Evolutionary conservation across 768 basidiomycete genomes (phyloP).

Genomic region (Cystofilobasidium macerans): DNA sequence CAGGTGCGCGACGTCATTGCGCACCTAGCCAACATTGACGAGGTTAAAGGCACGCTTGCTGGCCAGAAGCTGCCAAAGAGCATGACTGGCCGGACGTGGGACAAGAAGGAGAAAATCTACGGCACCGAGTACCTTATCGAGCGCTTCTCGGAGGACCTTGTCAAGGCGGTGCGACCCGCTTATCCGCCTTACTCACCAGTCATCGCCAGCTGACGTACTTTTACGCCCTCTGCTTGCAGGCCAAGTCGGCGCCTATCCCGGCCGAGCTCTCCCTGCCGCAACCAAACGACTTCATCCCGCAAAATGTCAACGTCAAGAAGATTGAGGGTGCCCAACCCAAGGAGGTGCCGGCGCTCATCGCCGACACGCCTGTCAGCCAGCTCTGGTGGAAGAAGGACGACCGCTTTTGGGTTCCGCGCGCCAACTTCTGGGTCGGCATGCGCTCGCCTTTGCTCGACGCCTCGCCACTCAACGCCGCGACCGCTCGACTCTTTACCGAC

Average conservation of each 20-base stretch:
- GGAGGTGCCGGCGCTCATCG: conserved; percentile 62
- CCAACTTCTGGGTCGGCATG: conserved; percentile 56
- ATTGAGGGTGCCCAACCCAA: conserved; percentile 58
- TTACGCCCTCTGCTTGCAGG: conserved; percentile 42
- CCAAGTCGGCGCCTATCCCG: conserved; percentile 47
- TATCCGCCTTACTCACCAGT: too few species aligned
- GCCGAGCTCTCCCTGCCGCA: conserved; percentile 62
- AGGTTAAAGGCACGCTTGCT: conserved; percentile 67
- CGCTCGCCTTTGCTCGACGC: conserved; percentile 42
- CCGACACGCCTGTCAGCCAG: conserved; percentile 57
- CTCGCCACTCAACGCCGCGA: conserved; percentile 57
- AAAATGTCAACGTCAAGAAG: conserved; percentile 72
- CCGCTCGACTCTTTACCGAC: conserved; percentile 70
- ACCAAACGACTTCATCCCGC: conserved; percentile 83
- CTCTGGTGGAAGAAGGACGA: conserved; percentile 98
- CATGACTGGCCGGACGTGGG: conserved; percentile 33
- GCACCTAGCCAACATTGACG: conserved; percentile 42
- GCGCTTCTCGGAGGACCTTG: conserved; percentile 47
- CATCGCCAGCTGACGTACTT: conserved; percentile 17
- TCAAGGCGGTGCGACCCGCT: conserved; percentile 42
- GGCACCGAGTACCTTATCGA: conserved; percentile 71
- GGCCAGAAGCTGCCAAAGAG: conserved; percentile 56
- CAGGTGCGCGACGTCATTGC: conserved; percentile 27
- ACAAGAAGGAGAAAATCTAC: conserved; percentile 71
- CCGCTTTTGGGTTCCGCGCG: conserved; percentile 87